Evolutionary conservation across 2,329 filamentous ascomycete genomes (phyloP).

Genomic region (Alternaria angustiovoidea): DNA sequence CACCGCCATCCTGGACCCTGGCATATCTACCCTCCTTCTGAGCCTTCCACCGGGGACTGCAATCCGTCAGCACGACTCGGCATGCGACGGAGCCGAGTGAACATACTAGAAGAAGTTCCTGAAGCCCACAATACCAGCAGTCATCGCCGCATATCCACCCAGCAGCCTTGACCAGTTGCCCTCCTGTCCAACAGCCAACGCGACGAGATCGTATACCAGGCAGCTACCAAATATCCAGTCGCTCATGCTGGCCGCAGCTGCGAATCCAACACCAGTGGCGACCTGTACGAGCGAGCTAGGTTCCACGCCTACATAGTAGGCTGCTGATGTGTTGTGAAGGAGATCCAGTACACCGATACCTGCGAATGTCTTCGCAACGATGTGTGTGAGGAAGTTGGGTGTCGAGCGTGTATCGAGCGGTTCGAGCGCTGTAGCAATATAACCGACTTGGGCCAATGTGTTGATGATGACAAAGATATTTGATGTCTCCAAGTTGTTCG

Average conservation of each 20-base stretch:
- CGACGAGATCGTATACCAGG: constrained; percentile 66
- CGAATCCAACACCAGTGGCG: constrained; percentile 64
- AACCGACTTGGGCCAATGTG: constrained; percentile 63
- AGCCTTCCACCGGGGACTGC: constrained; percentile 36
- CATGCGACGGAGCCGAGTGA: not conserved
- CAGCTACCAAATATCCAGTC: constrained; percentile 70
- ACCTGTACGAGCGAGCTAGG: constrained; percentile 60
- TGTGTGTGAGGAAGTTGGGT: constrained; percentile 64
- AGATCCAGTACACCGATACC: constrained; percentile 68
- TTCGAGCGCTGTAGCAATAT: constrained; percentile 59
- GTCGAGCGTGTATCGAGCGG: constrained; percentile 61
- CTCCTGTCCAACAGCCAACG: constrained; percentile 62
- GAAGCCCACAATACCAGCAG: constrained; percentile 62
- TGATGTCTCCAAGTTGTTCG: constrained; percentile 58
- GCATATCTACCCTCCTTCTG: constrained; percentile 29
- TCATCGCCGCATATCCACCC: constrained; percentile 60
- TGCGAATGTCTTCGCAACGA: constrained; percentile 67
- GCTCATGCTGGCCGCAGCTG: constrained; percentile 57
- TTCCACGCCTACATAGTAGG: constrained; percentile 61
- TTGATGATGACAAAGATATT: constrained; percentile 67
- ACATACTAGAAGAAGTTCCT: constrained; percentile 62
- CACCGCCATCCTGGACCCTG: constrained; percentile 22
- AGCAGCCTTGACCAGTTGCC: constrained; percentile 61
- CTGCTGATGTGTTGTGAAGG: constrained; percentile 65
- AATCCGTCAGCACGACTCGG: constrained; percentile 27